A percentile compares a stretch with the other conserved stretches of the same genome.
Conservation (phyloP, 176 grass and related monocot species). For the Melocanna baccifera region DNA sequence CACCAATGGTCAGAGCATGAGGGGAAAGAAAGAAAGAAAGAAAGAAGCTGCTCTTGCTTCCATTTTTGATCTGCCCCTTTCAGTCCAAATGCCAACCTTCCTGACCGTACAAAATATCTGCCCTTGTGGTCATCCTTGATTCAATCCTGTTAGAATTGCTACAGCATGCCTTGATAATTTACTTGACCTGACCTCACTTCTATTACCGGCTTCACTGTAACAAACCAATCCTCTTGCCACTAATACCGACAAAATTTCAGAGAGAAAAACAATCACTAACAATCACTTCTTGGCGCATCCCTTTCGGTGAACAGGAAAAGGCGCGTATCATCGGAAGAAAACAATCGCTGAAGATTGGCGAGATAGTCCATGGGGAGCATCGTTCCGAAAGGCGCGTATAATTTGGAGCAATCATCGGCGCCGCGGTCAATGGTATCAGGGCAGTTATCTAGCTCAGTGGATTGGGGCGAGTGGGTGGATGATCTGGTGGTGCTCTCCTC, state of each 20-base stretch:
- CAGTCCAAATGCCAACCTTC: background rate
- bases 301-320: background rate
- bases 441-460: background rate
- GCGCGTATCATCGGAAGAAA: background rate
- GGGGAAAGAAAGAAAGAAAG: background rate
- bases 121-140: background rate
- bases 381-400: background rate
- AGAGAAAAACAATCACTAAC: too few species aligned
- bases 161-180: background rate
- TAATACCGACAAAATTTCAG: background rate
- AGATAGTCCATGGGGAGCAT: background rate
- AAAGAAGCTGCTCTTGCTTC: background rate
- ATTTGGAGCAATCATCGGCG: background rate
- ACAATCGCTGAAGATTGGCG: background rate
- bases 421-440: background rate
- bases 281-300: too few species aligned
- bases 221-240: background rate
- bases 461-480: background rate
- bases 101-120: background rate
- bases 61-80: background rate
- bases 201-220: background rate
- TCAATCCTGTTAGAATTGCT: background rate
- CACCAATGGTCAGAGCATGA: constrained; percentile 4
- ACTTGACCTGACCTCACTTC: background rate
- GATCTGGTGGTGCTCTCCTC: background rate